Evolutionary conservation across 257 asterid genomes (phyloP), one percentile per base, ranked within the genome.

Genomic region (Petrea volubilis): DNA sequence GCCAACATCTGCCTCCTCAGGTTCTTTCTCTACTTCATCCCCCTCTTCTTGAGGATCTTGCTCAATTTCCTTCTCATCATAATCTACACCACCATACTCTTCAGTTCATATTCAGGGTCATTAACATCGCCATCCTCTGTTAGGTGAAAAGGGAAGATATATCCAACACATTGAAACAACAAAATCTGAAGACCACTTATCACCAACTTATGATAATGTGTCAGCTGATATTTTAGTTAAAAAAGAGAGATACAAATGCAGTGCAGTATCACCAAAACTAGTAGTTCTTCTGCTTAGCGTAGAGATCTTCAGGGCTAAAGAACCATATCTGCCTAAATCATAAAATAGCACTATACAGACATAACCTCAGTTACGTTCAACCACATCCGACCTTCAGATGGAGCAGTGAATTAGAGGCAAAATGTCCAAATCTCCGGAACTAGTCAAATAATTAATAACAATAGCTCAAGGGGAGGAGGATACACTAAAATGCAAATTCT

Each of bases 21-120:
- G 81, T 59, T 88, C 97, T 73, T 90, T 90, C 74, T 82, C 98
- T 28, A 70, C 55, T 70, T 85, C 89, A 59, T 84, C 90, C 21
- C 74, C 84, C 71, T 78, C 90, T 73, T 88, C 95, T 11, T 58
- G 89, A 72, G 79, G 83, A 82, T 85, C 97, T 52, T 81, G 91
- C 74, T 85, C 98, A 68, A 77, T 80, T 81, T 86, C 99, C 82
- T 85, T 94, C 77, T 94, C 99, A 77, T 88, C 98, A 73, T 89
- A 94, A 77, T 89, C 95, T 34, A 79, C 95, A 71, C 80, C 88
- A 72, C 77, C 88, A 74, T 88, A 86, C 73, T 94, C 99, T 75
- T 95, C 99, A 92, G 90, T 60, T 95, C 99, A 77, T 85, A 95
- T 74, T 88, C 99, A 50, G 99, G 95, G 8, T 95, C 98, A 80